Base-by-base conservation (phyloP, 169 alveolate species). In the Plasmodium billcollinsi region DNA sequence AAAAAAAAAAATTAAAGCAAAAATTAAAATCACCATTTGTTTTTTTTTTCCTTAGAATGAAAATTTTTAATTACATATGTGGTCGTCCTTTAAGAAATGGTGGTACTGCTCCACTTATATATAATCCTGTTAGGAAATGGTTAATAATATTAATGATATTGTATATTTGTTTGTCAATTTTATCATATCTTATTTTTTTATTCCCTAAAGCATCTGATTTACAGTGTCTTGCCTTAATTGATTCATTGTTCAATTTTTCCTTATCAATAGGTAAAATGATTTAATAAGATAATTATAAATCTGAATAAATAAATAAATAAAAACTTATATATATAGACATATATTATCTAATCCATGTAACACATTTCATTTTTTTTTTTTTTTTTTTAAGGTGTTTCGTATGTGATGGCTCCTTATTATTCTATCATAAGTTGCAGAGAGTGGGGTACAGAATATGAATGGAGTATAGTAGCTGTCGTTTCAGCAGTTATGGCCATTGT, bases 111-210 rank as follows among this genome's bases (percentile, higher is more conserved):
- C 96, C 95, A 5, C 88, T 94, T 39, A 71, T 94, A 26, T 58
- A 75, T 69, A 94, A 92, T 90, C 95, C 96, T 8, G 92, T 94
- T 67, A 73, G 89, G 67, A 86, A 91, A 21, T 92, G 94, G 94
- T 88, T 92, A 24, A 88, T 74, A 29, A 73, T 92, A 62, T 83
- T 94, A 72, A 59, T 88, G 54, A 56, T 76, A 50, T 70, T 88
- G 15, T 95, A 94, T 59, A 59, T 92, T 1, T 61, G 76, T 24
- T 73, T 94, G 33, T 65, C 92, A 12, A 18, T 88, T 15, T 88
- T 94, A 63, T 67, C 96, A 2, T 88, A 91, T 70, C 61, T 74
- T 29, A 63, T 94, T 18, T 74, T 92, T 33, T 73, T 93, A 56
- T 94, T 85, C 58, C 94, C 96, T 1, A 89, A 86, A 49, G 89